Evolutionary conservation across 2,329 filamentous ascomycete species (phyloP).

Genomic region (Sclerotinia nivalis): DNA sequence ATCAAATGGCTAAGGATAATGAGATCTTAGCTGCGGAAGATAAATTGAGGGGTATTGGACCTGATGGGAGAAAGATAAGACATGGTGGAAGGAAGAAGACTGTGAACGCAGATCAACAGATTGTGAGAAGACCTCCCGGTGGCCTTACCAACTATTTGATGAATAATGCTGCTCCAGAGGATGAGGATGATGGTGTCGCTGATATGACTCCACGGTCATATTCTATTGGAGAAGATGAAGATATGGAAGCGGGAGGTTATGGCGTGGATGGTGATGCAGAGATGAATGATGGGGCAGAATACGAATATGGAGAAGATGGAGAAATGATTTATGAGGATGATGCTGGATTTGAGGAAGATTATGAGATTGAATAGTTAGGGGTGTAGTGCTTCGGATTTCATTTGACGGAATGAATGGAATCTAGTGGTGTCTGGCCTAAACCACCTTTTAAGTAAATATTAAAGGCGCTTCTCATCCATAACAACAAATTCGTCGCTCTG

Average conservation of each 20-base stretch:
- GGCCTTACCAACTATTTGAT: constrained; percentile 17
- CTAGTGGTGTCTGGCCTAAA: too few species aligned
- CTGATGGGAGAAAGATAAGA: constrained; percentile 12
- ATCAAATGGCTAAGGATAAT: constrained; percentile 32
- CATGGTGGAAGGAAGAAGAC: constrained; percentile 21
- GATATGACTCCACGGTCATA: constrained; percentile 3
- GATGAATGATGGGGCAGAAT: constrained; percentile 13
- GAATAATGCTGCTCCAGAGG: not conserved
- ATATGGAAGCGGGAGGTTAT: constrained; percentile 11
- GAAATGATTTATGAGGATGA: constrained; percentile 30
- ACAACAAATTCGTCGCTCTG: too few species aligned
- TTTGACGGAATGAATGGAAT: not conserved
- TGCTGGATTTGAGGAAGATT: not conserved
- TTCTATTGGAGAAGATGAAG: constrained; percentile 14
- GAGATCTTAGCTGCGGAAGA: constrained; percentile 20
- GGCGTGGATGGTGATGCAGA: not conserved
- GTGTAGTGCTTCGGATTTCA: not conserved
- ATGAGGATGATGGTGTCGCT: not conserved
- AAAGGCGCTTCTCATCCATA: too few species aligned
- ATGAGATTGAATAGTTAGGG: not conserved
- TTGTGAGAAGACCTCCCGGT: constrained; percentile 20
- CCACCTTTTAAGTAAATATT: too few species aligned
- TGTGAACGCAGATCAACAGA: not conserved
- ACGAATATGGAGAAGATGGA: constrained; percentile 1
- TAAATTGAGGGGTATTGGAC: constrained; percentile 14